Evolutionary conservation across 371 early-diverging fungal genomes (phyloP).

Genomic region (Blakeslea trispora): DNA sequence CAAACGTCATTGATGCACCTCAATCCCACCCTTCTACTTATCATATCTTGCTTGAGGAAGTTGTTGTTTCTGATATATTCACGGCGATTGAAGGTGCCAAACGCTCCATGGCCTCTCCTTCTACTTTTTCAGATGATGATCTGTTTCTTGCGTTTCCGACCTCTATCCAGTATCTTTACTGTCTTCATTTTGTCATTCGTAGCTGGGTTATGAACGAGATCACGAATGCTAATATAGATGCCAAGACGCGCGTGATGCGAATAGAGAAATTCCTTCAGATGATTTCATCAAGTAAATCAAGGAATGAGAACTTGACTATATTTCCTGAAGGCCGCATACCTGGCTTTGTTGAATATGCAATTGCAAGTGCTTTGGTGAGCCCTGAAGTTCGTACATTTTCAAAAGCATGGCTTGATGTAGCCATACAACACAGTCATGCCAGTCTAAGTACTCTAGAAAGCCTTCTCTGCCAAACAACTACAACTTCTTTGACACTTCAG

Average conservation of each 20-base stretch:
- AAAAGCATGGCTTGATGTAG: conserved; percentile 71
- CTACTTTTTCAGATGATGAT: conserved; percentile 45
- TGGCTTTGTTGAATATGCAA: conserved; percentile 77
- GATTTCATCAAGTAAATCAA: conserved; percentile 53
- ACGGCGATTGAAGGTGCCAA: conserved; percentile 57
- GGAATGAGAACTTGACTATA: conserved; percentile 37
- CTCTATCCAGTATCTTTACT: conserved; percentile 69
- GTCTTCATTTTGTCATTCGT: conserved; percentile 71
- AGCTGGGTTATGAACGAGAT: conserved; percentile 75
- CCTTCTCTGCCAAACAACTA: conserved; percentile 17
- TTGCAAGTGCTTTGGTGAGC: conserved; percentile 76
- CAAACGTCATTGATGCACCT: conserved; percentile 32
- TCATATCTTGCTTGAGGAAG: conserved; percentile 46
- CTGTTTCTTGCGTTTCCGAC: conserved; percentile 65
- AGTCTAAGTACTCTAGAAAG: conserved; percentile 66
- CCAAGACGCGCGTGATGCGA: conserved; percentile 55
- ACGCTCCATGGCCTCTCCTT: conserved; percentile 41
- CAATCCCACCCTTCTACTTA: conserved; percentile 28
- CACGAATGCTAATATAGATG: conserved; percentile 47
- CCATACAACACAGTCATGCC: conserved; percentile 45
- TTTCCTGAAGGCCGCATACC: conserved; percentile 58
- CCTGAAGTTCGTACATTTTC: conserved; percentile 75
- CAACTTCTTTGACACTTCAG: conserved; percentile 3
- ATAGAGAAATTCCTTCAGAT: conserved; percentile 69
- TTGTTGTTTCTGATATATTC: conserved; percentile 72